Evolutionary conservation across 305 asterid species (phyloP), one percentile per base, ranked within the genome.

Genomic region (Euphrasia arctica): DNA sequence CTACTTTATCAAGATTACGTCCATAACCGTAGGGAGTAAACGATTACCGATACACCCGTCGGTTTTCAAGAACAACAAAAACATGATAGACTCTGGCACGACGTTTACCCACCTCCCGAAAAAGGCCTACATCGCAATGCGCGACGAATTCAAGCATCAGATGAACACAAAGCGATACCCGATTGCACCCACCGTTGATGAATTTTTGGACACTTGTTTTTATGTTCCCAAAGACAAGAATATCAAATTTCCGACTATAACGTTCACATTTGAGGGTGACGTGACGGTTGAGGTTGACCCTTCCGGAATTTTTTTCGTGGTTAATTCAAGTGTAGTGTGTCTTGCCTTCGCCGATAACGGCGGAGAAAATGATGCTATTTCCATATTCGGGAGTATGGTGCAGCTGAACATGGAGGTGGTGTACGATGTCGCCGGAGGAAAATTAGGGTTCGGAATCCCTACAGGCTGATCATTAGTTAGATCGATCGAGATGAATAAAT

Each of bases 11-110:
- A 70, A 71, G 62, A 73, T 87, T 4, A 32, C 71, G 2, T 78
- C 74, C 4, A 83, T 90, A n/a, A 54, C 63, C 13, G 73, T 90
- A 0, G 94, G 91, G 0, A 88, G 83, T 1, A 49, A 55, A 9
- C 62, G 87, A 10, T 51, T 85, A 0, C 2, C 1, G 2, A 83
- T 89, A 4, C 50, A 39, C 8, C 77, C 74, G 55, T 72, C 85
- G 0, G 70, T 82, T 36, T 86, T 87, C 76, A 64, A 70, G 59
- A 66, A 67, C 1, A 68, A 76, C 0, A 88, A 89, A 3, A 83
- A 74, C 3, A 56, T 90, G 9, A 78, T 90, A 31, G 43, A 39
- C 43, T 39, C 43, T 8, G 43, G 43, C 4, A 39, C 43, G 43
- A 8, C 5, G 43, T 1, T 39, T 8, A 39, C 43, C 4, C 43